Conservation (phyloP, 805 yeast genomes). For the Komagataella kurtzmanii region DNA sequence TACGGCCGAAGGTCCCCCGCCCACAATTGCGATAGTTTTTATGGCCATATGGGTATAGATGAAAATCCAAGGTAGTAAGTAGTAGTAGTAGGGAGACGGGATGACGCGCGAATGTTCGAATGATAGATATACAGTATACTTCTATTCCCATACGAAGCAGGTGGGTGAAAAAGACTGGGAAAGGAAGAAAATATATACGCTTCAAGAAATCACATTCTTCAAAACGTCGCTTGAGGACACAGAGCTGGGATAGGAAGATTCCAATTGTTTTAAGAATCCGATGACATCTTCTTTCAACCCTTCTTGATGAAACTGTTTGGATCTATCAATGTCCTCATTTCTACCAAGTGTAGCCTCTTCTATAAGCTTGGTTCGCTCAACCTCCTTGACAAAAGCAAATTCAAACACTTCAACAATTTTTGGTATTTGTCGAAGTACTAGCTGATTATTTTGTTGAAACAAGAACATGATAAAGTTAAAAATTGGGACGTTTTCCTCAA, state of each 20-base stretch:
- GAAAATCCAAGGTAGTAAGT: neutral
- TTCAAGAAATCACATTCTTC: conserved; percentile 24
- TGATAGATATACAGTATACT: neutral
- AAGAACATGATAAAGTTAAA: conserved; percentile 64
- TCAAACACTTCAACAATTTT: conserved; percentile 56
- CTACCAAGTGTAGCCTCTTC: conserved; percentile 73
- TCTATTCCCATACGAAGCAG: neutral
- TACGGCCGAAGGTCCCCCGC: conserved; percentile 70
- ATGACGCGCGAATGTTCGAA: neutral
- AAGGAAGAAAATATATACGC: neutral
- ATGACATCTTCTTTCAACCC: conserved; percentile 54
- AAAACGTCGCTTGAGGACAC: conserved; percentile 39
- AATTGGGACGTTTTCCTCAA: conserved; percentile 87
- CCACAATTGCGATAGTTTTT: conserved; percentile 47
- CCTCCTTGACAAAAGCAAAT: conserved; percentile 59
- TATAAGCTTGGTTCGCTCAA: conserved; percentile 55
- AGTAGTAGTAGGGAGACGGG: too few relatives aligned
- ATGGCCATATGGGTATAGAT: conserved; percentile 2
- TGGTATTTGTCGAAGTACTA: conserved; percentile 42
- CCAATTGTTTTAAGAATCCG: conserved; percentile 61
- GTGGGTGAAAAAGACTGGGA: too few relatives aligned
- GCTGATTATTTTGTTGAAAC: conserved; percentile 47
- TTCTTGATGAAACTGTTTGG: conserved; percentile 65
- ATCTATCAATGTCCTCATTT: conserved; percentile 67
- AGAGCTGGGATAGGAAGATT: conserved; percentile 47